These are phyloP conservation scores for Solioccasus polychromus DNA, from an alignment of 768 basidiomycete species.

Conservation along the genomic window DNA sequence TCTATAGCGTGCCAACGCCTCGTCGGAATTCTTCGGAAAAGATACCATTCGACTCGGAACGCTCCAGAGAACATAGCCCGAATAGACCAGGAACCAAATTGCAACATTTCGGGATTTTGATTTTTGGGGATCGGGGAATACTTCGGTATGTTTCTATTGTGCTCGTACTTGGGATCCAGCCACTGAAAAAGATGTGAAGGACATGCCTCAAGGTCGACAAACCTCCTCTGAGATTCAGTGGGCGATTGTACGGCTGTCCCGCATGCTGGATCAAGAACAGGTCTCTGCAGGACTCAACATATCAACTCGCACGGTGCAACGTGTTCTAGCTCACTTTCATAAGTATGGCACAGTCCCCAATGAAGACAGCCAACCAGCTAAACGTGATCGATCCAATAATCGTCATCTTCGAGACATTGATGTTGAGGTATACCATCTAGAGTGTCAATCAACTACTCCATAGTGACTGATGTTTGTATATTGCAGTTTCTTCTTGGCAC, in stretches of 20 bases:
- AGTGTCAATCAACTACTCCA: neutral
- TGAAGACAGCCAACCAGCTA: neutral
- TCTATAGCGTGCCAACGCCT: neutral
- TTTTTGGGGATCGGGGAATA: too few relatives aligned
- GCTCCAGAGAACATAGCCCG: neutral
- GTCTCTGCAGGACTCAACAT: neutral
- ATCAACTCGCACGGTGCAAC: neutral
- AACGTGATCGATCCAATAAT: neutral
- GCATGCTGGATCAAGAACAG: neutral
- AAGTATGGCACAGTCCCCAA: neutral
- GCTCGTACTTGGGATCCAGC: neutral
- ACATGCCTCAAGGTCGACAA: neutral
- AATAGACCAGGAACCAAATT: too few relatives aligned
- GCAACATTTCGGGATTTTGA: too few relatives aligned
- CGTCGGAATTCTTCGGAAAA: neutral
- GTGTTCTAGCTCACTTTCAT: neutral
- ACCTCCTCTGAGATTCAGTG: neutral
- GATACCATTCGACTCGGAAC: too few relatives aligned
- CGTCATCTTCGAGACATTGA: neutral
- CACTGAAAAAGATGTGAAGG: neutral
- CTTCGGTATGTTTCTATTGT: too few relatives aligned
- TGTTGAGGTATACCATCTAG: neutral
- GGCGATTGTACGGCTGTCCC: neutral
- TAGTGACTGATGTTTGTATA: neutral
- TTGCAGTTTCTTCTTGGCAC: neutral